Evolutionary conservation across 495 filamentous ascomycete species (phyloP).

Genomic region (Aspergillus ellipticus): DNA sequence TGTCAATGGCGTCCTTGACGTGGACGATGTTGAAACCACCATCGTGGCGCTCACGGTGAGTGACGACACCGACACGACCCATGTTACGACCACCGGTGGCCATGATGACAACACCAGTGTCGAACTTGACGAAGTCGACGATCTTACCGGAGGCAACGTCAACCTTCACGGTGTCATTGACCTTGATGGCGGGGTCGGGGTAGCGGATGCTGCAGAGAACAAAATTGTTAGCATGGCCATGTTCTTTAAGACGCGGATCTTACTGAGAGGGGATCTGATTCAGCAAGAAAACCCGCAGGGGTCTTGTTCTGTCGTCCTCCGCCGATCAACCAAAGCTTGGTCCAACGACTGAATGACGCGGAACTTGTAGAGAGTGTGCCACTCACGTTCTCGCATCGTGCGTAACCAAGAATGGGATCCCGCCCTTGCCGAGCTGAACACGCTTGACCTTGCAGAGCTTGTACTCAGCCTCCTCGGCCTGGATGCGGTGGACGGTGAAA

Average conservation of each 20-base stretch:
- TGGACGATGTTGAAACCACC: conserved; percentile 99
- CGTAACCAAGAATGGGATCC: conserved; percentile 99
- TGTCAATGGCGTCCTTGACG: conserved; percentile 99
- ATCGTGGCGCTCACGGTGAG: conserved; percentile 98
- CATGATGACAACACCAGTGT: conserved; percentile 97
- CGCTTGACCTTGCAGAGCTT: conserved; percentile 99
- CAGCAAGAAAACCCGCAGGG: conserved; percentile 19
- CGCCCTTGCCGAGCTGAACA: conserved; percentile 97
- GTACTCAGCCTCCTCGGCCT: conserved; percentile 95
- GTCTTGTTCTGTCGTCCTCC: conserved; percentile 38
- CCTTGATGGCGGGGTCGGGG: conserved; percentile 95
- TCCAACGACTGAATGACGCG: conserved; percentile 99
- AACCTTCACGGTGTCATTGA: conserved; percentile 99
- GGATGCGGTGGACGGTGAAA: conserved; percentile 99
- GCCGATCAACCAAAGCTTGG: conserved; percentile 88
- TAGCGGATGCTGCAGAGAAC: conserved; percentile 79
- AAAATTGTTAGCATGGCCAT: conserved; percentile 36
- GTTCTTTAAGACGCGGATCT: conserved; percentile 24
- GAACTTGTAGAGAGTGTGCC: conserved; percentile 59
- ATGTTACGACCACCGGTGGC: conserved; percentile 98
- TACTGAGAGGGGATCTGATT: conserved; percentile 38
- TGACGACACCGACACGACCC: conserved; percentile 99
- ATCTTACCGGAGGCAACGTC: conserved; percentile 96
- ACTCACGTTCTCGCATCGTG: conserved; percentile 99
- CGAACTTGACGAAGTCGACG: conserved; percentile 91